A percentile compares a stretch with the other conserved stretches of the same genome.
Conservation (phyloP, 1,284 basidiomycete genomes). For the Leccinum fuscescens region DNA sequence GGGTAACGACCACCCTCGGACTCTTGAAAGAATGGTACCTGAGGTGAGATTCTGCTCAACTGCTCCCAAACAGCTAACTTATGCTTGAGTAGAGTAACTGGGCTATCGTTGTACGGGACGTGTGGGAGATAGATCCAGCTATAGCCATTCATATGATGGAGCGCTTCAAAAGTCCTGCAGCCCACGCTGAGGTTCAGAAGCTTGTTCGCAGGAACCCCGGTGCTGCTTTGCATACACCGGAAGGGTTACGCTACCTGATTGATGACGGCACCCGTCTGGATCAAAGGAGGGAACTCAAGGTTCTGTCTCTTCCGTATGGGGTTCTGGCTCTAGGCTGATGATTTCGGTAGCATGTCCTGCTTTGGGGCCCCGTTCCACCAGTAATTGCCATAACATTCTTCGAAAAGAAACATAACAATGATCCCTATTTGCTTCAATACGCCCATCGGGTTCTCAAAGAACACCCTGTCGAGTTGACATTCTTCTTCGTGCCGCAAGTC, state of each 20-base stretch:
- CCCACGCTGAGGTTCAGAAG: constrained; percentile 71
- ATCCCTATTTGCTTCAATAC: constrained; percentile 91
- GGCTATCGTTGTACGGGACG: constrained; percentile 64
- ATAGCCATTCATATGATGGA: constrained; percentile 84
- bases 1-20: constrained; percentile 56
- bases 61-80: constrained; percentile 4
- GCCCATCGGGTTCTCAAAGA: constrained; percentile 94
- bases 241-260: constrained; percentile 79
- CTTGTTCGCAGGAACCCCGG: constrained; percentile 75
- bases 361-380: constrained; percentile 90
- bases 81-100: constrained; percentile 58
- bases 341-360: constrained; percentile 65
- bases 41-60: constrained; percentile 47
- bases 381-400: constrained; percentile 87
- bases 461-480: constrained; percentile 92
- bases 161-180: constrained; percentile 71
- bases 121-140: constrained; percentile 84
- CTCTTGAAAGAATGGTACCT: constrained; percentile 56
- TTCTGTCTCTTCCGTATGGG: constrained; percentile 28
- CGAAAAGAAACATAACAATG: constrained; percentile 78
- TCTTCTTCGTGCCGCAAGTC: constrained; percentile 99
- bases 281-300: constrained; percentile 71
- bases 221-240: constrained; percentile 72
- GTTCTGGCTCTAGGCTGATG: constrained; percentile 16
- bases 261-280: constrained; percentile 65